These are phyloP conservation scores for Botrytis pseudocinerea DNA, from an alignment of 2,329 filamentous ascomycete genomes.

Conservation along the genomic window DNA sequence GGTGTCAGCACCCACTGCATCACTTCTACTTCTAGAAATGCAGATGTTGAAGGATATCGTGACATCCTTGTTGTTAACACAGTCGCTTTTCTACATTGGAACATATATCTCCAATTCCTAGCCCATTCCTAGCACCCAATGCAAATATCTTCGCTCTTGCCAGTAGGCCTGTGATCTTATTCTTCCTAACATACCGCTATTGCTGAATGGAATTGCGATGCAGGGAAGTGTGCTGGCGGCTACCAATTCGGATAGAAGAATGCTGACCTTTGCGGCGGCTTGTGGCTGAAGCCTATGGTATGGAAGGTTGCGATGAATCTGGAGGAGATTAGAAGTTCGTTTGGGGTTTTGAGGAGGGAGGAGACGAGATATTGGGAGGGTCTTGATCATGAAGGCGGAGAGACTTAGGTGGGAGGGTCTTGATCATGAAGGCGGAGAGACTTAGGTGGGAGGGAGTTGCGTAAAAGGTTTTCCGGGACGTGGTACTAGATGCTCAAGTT, in stretches of 20 bases:
- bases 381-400: neutral
- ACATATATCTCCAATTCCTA: neutral
- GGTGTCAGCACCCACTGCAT: fast-evolving
- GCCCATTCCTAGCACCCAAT: neutral
- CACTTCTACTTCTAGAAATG: neutral
- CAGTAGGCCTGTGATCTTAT: neutral
- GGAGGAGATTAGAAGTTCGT: fast-evolving
- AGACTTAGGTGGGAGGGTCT: no score
- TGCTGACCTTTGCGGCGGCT: neutral
- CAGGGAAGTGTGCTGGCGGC: neutral
- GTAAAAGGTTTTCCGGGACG: no score
- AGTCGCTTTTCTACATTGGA: fast-evolving
- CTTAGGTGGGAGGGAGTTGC: neutral
- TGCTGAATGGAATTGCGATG: neutral
- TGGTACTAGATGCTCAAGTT: no score
- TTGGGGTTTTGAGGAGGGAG: fast-evolving
- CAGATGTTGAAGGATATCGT: neutral
- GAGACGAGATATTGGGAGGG: neutral
- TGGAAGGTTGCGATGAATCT: neutral
- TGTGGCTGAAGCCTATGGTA: fast-evolving
- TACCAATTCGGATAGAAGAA: neutral
- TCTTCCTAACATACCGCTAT: neutral
- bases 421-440: neutral
- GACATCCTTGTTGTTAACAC: neutral
- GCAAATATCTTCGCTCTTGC: neutral